Evolutionary conservation across 169 alveolate species (phyloP).

Genomic region (Plasmodium vivax): DNA sequence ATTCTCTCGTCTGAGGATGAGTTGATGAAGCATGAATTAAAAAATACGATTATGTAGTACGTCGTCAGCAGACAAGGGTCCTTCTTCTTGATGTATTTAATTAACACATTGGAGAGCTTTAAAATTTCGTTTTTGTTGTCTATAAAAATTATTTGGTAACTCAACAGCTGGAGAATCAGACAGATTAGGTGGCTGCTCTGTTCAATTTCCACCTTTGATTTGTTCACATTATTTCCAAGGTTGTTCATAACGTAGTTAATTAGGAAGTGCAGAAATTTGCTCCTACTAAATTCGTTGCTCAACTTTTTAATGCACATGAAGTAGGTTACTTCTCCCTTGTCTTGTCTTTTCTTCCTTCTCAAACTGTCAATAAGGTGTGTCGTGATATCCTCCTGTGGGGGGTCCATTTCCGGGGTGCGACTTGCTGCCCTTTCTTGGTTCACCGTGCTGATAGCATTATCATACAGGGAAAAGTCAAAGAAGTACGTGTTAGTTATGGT

Average conservation of each 20-base stretch:
- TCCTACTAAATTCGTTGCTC: constrained; percentile 24
- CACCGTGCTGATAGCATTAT: constrained; percentile 1
- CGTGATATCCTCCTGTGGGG: not conserved
- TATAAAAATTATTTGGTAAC: constrained; percentile 37
- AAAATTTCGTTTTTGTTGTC: constrained; percentile 64
- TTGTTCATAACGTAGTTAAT: constrained; percentile 49
- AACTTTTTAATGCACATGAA: constrained; percentile 45
- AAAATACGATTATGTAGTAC: constrained; percentile 49
- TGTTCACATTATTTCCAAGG: constrained; percentile 28
- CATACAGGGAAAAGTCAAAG: constrained; percentile 61
- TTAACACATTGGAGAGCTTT: constrained; percentile 26
- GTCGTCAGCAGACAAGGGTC: not conserved
- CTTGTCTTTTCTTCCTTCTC: not conserved
- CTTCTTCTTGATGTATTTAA: constrained; percentile 56
- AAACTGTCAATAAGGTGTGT: not conserved
- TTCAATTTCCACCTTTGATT: constrained; percentile 26
- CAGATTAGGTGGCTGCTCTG: constrained; percentile 30
- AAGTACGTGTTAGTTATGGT: constrained; percentile 35
- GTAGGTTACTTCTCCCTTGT: constrained; percentile 10
- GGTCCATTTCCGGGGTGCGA: not conserved
- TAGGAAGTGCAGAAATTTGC: constrained; percentile 33
- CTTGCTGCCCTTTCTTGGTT: not conserved
- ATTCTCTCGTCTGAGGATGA: constrained; percentile 39
- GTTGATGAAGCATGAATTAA: constrained; percentile 64
- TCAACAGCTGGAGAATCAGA: constrained; percentile 48